Percentiles rank a stretch among this genome's conserved stretches.
These are phyloP conservation scores for Candida insectalens DNA, from an alignment of 805 yeast species.

Conservation along the genomic window DNA sequence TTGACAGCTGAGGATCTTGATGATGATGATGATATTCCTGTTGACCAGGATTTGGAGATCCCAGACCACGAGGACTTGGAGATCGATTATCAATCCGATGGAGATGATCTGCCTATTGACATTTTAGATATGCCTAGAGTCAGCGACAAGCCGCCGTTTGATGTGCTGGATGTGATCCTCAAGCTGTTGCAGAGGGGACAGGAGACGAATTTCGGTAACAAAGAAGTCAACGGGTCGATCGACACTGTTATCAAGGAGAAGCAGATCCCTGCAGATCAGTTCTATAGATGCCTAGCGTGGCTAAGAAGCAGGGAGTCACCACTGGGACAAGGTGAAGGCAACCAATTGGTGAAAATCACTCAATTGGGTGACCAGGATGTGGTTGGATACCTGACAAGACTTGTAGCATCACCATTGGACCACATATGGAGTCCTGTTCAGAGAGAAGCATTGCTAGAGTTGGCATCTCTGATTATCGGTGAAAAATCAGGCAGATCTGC, in stretches of 20 bases:
- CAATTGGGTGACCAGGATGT: constrained; percentile 17
- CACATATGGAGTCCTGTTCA: constrained; percentile 31
- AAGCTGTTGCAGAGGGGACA: constrained; percentile 38
- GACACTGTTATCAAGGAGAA: constrained; percentile 23
- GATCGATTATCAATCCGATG: not conserved
- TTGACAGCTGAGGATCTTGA: not conserved
- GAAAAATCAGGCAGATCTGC: constrained; percentile 84
- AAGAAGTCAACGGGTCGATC: constrained; percentile 1
- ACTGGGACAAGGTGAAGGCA: constrained; percentile 10
- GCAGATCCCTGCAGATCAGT: constrained; percentile 18
- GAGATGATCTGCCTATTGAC: constrained; percentile 24
- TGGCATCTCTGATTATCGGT: constrained; percentile 58
- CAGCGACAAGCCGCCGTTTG: constrained; percentile 35
- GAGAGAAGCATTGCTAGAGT: constrained; percentile 34
- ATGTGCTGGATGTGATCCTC: constrained; percentile 34
- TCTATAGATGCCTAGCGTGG: constrained; percentile 34
- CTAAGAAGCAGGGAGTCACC: constrained; percentile 26
- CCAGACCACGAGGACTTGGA: not conserved
- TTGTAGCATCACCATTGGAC: constrained; percentile 37
- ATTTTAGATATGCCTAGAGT: constrained; percentile 50
- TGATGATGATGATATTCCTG: not conserved
- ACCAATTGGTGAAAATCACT: constrained; percentile 3
- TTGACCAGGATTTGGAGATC: not conserved
- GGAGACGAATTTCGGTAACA: constrained; percentile 36
- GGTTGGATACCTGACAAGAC: constrained; percentile 37